Percentiles rank a stretch among this genome's conserved stretches.
These are phyloP conservation scores for Microstegium vimineum DNA, from an alignment of 176 grass and related monocot genomes.

Conservation along the genomic window DNA sequence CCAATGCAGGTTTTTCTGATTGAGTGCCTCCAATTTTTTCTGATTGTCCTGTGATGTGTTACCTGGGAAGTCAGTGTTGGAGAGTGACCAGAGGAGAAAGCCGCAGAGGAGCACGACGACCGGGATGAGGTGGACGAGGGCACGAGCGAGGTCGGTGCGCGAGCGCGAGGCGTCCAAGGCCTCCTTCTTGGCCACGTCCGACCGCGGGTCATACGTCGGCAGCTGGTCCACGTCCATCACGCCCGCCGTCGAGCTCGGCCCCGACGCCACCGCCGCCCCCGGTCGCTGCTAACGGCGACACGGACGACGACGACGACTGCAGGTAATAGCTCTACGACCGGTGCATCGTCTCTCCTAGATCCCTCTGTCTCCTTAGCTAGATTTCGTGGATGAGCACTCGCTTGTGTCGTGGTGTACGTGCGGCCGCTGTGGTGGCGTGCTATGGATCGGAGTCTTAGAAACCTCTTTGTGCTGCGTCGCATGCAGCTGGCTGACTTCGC, in stretches of 20 bases:
- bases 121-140: conserved; percentile 64
- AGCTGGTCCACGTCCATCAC: conserved; percentile 45
- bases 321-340: conserved; percentile 45
- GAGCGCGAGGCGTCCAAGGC: conserved; percentile 34
- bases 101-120: conserved; percentile 61
- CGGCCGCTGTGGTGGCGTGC: background rate
- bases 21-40: too few species aligned
- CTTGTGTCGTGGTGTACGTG: background rate
- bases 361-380: background rate
- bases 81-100: conserved; percentile 73
- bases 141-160: conserved; percentile 47
- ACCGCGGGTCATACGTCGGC: conserved; percentile 49
- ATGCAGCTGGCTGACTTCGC: conserved; percentile 26
- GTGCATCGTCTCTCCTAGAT: conserved; percentile 16
- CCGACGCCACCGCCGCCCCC: background rate
- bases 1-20: too few species aligned
- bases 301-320: background rate
- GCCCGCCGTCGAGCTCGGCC: conserved; percentile 35
- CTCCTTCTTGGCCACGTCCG: conserved; percentile 73
- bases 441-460: background rate
- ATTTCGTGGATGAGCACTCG: background rate
- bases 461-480: background rate
- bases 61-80: conserved; percentile 19
- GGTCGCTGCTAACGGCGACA: background rate
- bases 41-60: background rate